These are phyloP conservation scores for Narthecium ossifragum DNA, from an alignment of 106 monocot species.

Conservation along the genomic window DNA sequence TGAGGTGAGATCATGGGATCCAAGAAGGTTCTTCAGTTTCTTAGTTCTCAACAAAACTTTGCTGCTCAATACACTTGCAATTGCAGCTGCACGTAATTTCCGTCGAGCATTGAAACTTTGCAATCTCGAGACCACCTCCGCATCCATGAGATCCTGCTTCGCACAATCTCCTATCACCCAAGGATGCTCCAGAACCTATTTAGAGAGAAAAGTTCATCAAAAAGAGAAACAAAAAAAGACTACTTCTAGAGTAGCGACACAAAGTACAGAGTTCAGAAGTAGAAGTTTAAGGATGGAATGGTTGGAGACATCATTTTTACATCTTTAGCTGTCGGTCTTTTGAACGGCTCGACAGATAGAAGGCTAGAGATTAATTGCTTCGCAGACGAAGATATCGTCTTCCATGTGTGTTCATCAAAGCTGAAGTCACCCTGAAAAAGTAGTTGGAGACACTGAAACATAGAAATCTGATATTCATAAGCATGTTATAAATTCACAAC, in stretches of 20 bases:
- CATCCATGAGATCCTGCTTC: conserved; percentile 54
- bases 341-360: conserved; percentile 47
- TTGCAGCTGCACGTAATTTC: conserved; percentile 66
- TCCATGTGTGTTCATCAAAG: conserved; percentile 62
- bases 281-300: too few species aligned
- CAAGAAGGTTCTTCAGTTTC: conserved; percentile 45
- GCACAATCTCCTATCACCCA: conserved; percentile 73
- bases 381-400: conserved; percentile 56
- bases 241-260: too few species aligned
- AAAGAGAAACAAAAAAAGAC: too few species aligned
- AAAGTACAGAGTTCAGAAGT: too few species aligned
- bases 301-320: too few species aligned
- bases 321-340: conserved; percentile 58
- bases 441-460: not conserved
- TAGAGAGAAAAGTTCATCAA: conserved; percentile 4
- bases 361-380: conserved; percentile 64
- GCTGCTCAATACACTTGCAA: conserved; percentile 63
- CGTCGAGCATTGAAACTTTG: conserved; percentile 65
- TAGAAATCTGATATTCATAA: not conserved
- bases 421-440: conserved; percentile 51
- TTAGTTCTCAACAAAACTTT: conserved; percentile 47
- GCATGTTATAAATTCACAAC: too few species aligned
- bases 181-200: conserved; percentile 60
- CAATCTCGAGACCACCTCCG: conserved; percentile 60
- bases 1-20: conserved; percentile 48